phyloP scores from a whole-genome alignment of 78 protist genomes.

The Chrysochromulina tobinii region DNA sequence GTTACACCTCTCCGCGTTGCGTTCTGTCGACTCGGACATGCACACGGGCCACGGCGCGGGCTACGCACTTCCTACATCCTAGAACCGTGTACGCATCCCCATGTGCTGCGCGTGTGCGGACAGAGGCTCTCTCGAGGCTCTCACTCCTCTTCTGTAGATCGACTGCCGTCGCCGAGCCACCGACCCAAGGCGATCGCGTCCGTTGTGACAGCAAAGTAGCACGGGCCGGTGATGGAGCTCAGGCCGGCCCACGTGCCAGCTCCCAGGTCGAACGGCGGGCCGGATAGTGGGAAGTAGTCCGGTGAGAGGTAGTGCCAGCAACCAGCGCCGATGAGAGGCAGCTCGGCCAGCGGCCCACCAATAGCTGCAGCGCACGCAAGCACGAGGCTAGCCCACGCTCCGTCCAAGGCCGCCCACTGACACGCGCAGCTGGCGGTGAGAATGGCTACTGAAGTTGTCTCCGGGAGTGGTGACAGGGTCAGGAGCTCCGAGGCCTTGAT shows the following conservation, averaged over 20 bases:
- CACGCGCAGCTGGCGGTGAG: background rate
- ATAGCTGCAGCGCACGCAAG: background rate
- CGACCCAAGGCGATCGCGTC: constrained; percentile 1
- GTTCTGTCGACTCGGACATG: too few relatives aligned
- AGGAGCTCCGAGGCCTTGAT: background rate
- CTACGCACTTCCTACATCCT: too few relatives aligned
- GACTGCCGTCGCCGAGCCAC: background rate
- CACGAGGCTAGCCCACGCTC: background rate
- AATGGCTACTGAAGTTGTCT: background rate
- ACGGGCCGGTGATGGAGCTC: background rate
- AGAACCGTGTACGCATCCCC: too few relatives aligned
- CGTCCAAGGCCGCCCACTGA: background rate
- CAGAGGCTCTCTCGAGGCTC: too few relatives aligned
- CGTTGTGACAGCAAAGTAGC: background rate
- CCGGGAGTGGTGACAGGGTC: background rate
- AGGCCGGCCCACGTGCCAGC: background rate
- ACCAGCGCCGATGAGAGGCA: background rate
- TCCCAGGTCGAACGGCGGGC: too few relatives aligned
- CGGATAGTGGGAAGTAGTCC: background rate
- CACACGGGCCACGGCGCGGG: too few relatives aligned
- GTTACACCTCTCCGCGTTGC: too few relatives aligned
- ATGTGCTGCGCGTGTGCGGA: too few relatives aligned
- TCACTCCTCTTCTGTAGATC: too few relatives aligned
- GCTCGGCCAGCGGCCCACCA: background rate
- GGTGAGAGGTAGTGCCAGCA: background rate